Conservation (phyloP, 2,329 filamentous ascomycete genomes). For the Cyphellophora europaea region DNA sequence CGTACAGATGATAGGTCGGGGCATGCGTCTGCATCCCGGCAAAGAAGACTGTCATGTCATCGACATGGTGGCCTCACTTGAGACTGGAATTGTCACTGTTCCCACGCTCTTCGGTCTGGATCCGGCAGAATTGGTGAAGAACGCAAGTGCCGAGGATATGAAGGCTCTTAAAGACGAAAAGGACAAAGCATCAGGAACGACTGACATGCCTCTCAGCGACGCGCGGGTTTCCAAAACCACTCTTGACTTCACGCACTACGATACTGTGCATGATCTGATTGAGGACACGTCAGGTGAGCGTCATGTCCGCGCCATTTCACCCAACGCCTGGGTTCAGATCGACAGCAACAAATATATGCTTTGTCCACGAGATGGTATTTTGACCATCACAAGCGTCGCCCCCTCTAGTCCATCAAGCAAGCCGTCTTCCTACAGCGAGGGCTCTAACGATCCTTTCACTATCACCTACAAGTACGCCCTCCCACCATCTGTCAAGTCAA, state of each 20-base stretch:
- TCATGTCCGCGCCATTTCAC: slow-evolving; percentile 68
- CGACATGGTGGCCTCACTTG: slow-evolving; percentile 83
- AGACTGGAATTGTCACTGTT: slow-evolving; percentile 76
- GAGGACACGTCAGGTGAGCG: slow-evolving; percentile 69
- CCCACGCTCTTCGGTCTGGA: slow-evolving; percentile 91
- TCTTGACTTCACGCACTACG: slow-evolving; percentile 81
- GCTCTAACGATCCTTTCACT: slow-evolving; percentile 5
- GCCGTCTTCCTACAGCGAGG: slow-evolving; percentile 4
- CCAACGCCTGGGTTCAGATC: slow-evolving; percentile 73
- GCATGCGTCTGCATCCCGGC: slow-evolving; percentile 69
- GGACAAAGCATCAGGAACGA: slow-evolving; percentile 11
- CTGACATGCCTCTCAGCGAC: slow-evolving; percentile 3
- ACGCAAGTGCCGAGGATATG: slow-evolving; percentile 56
- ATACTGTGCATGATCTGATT: slow-evolving; percentile 83
- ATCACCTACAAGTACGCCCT: slow-evolving; percentile 17
- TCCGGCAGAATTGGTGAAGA: slow-evolving; percentile 64
- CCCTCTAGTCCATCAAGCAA: slow-evolving; percentile 4
- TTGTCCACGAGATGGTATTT: slow-evolving; percentile 52
- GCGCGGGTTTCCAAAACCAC: slow-evolving; percentile 5
- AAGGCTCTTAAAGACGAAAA: slow-evolving; percentile 40
- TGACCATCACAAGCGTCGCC: slow-evolving; percentile 35
- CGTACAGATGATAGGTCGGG: slow-evolving; percentile 94
- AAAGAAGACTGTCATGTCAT: slow-evolving; percentile 91
- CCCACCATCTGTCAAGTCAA: slow-evolving; percentile 17
- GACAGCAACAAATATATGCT: slow-evolving; percentile 64